phyloP scores from a whole-genome alignment of 306 rosid genomes.

The Potentilla sterilis region DNA sequence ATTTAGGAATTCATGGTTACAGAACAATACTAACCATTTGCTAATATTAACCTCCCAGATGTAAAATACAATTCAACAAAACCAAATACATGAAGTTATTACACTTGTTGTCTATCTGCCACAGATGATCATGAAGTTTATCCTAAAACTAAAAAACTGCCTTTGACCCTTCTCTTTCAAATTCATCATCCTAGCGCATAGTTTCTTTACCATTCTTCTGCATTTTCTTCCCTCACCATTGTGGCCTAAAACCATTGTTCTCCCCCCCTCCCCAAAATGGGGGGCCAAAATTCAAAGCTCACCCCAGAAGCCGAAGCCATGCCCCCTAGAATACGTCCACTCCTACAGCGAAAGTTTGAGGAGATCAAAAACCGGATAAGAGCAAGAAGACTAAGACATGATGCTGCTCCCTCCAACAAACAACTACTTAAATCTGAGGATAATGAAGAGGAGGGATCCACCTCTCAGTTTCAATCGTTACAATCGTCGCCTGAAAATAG shows the following conservation, averaged over 20 bases:
- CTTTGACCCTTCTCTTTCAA: constrained; percentile 23
- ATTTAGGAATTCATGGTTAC: not conserved
- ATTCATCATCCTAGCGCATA: not conserved
- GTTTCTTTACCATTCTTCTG: constrained; percentile 7
- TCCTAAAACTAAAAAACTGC: constrained; percentile 1
- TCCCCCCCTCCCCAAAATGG: constrained; percentile 44
- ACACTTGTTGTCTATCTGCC: constrained; percentile 12
- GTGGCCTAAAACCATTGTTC: constrained; percentile 11
- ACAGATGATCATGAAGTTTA: constrained; percentile 9
- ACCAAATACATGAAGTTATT: not conserved
- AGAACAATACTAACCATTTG: not conserved
- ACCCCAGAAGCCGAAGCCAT: constrained; percentile 28
- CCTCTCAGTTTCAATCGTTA: constrained; percentile 9
- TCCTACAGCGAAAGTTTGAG: constrained; percentile 20
- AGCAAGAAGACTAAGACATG: not conserved
- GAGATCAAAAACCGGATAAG: constrained; percentile 35
- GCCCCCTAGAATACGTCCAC: constrained; percentile 38
- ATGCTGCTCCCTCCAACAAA: constrained; percentile 44
- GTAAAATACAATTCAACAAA: not conserved
- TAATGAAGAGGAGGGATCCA: constrained; percentile 17
- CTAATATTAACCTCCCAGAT: constrained; percentile 13
- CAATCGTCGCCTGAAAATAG: constrained; percentile 8
- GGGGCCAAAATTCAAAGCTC: constrained; percentile 52
- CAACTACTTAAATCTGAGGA: constrained; percentile 32
- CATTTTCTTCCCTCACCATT: not conserved